These are phyloP conservation scores for Petunia hybrid DNA, from an alignment of 305 asterid genomes.

Conservation along the genomic window DNA sequence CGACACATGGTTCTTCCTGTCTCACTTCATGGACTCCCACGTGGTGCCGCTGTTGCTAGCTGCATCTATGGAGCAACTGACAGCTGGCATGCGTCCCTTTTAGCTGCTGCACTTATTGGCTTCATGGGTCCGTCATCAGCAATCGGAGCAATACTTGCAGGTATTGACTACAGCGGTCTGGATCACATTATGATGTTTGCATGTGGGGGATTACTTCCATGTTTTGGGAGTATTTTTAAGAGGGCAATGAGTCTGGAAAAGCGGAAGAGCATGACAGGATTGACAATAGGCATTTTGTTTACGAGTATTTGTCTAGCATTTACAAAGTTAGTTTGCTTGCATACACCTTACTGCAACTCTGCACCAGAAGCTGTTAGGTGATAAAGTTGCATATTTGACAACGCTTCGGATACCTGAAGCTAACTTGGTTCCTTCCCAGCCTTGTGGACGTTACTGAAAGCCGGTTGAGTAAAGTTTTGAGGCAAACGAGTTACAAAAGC, in stretches of 20 bases:
- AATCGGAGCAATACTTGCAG: slow-evolving; percentile 82
- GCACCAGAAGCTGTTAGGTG: slow-evolving; percentile 99
- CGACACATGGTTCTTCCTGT: slow-evolving; percentile 97
- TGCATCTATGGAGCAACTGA: slow-evolving; percentile 86
- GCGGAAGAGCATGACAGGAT: slow-evolving; percentile 65
- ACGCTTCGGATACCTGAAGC: neutral
- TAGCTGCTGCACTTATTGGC: slow-evolving; percentile 81
- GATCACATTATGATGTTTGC: slow-evolving; percentile 89
- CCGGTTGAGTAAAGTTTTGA: slow-evolving; percentile 4
- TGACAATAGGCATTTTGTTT: slow-evolving; percentile 60
- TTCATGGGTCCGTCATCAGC: slow-evolving; percentile 87
- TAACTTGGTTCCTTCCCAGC: neutral
- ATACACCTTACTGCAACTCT: slow-evolving; percentile 96
- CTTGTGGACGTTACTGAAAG: neutral
- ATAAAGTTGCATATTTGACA: slow-evolving; percentile 29
- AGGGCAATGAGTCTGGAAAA: slow-evolving; percentile 75
- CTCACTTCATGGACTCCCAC: slow-evolving; percentile 92
- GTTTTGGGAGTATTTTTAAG: slow-evolving; percentile 69
- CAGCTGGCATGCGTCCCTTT: slow-evolving; percentile 87
- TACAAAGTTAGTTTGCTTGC: slow-evolving; percentile 92
- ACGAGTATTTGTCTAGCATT: slow-evolving; percentile 69
- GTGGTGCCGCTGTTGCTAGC: slow-evolving; percentile 98
- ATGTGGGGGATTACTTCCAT: slow-evolving; percentile 88
- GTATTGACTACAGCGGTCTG: slow-evolving; percentile 90
- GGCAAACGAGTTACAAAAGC: neutral